phyloP scores from a whole-genome alignment of 176 grass and related monocot genomes.

The Metroxylon sagu region DNA sequence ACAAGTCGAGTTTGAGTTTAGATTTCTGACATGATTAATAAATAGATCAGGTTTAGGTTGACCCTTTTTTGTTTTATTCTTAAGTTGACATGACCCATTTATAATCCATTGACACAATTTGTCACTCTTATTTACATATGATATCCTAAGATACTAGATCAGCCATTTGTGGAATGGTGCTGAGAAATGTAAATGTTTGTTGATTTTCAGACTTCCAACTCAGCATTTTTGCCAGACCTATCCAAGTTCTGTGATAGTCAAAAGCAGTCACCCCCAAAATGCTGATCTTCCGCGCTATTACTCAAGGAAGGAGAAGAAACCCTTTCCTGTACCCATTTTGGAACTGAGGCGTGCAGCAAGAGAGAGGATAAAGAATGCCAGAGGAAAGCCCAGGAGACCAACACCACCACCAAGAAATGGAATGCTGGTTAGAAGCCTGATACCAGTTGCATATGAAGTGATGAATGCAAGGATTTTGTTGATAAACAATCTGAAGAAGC shows the following conservation, averaged over 20 bases:
- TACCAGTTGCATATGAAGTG: constrained; percentile 82
- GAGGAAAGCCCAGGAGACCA: constrained; percentile 45
- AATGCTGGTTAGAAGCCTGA: constrained; percentile 64
- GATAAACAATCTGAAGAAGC: constrained; percentile 86
- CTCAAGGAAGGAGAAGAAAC: constrained; percentile 80
- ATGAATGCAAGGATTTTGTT: constrained; percentile 84
- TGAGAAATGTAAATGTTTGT: too few species aligned
- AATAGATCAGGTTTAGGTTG: too few species aligned
- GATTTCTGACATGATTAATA: too few species aligned
- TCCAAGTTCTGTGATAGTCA: constrained; percentile 15
- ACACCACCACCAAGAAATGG: constrained; percentile 77
- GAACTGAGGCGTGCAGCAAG: constrained; percentile 79
- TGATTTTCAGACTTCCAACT: constrained; percentile 28
- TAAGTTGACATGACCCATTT: too few species aligned
- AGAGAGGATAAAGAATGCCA: constrained; percentile 61
- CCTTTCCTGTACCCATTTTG: constrained; percentile 79
- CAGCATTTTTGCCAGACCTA: constrained; percentile 18
- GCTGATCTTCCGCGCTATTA: constrained; percentile 66
- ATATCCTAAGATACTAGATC: too few species aligned
- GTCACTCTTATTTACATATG: too few species aligned
- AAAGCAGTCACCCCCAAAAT: constrained; percentile 69
- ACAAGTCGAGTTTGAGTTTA: too few species aligned
- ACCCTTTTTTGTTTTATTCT: too few species aligned
- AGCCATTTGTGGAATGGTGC: too few species aligned
- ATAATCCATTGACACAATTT: too few species aligned